A percentile compares a stretch with the other conserved stretches of the same genome.
Conservation (phyloP, 495 filamentous ascomycete species). For the Echria macrotheca region DNA sequence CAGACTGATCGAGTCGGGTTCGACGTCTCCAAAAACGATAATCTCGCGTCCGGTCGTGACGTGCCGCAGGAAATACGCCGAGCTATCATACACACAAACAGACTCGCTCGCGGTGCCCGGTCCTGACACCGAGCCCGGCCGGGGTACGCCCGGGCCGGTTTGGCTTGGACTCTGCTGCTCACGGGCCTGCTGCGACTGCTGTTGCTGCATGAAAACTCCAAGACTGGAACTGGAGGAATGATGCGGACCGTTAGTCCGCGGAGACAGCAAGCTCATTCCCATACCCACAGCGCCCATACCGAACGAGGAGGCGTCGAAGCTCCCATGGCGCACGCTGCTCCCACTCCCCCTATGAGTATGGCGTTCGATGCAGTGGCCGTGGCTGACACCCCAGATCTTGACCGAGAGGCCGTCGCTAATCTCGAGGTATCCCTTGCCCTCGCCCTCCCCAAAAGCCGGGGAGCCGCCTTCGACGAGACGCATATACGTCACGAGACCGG, state of each 20-base stretch:
- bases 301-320: conserved; percentile 24
- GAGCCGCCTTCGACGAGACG: conserved; percentile 84
- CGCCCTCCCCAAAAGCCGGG: conserved; percentile 68
- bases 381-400: conserved; percentile 73
- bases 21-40: conserved; percentile 91
- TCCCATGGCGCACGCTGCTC: conserved; percentile 33
- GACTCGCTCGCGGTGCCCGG: conserved; percentile 15
- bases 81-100: conserved; percentile 68
- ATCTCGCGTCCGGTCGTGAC: conserved; percentile 63
- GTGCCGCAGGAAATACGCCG: conserved; percentile 85
- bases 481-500: conserved; percentile 86
- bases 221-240: conserved; percentile 14
- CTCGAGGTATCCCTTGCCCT: conserved; percentile 73
- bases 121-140: conserved; percentile 5
- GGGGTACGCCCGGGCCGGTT: conserved; percentile 4
- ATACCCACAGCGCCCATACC: not conserved
- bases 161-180: not conserved
- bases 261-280: not conserved
- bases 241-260: conserved; percentile 9
- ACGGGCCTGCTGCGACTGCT: conserved; percentile 19
- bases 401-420: conserved; percentile 76
- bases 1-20: conserved; percentile 80
- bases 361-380: conserved; percentile 77
- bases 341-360: conserved; percentile 56
- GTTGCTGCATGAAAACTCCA: conserved; percentile 16